A percentile compares a stretch with the other conserved stretches of the same genome.
Conservation (phyloP, 1,139 yeast species). For the Hyphopichia pseudoburtonii region DNA sequence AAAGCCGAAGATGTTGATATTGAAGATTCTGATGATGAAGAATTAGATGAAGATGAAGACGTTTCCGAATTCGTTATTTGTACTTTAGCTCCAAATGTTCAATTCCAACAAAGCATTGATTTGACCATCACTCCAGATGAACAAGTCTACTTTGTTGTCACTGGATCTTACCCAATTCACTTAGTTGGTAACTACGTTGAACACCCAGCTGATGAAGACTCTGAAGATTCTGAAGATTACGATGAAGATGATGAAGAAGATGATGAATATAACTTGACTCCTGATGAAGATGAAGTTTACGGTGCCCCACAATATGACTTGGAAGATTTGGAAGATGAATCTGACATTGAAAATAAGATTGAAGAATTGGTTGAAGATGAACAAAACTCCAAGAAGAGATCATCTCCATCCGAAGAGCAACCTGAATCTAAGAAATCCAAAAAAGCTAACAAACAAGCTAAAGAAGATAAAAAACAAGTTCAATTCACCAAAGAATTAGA, state of each 20-base stretch:
- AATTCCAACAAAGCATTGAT: conserved; percentile 89
- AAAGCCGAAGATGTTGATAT: conserved; percentile 31
- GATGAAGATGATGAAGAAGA: conserved; percentile 50
- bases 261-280: conserved; percentile 84
- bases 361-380: conserved; percentile 59
- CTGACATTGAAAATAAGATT: conserved; percentile 55
- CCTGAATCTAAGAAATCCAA: conserved; percentile 34
- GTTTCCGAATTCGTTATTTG: conserved; percentile 80
- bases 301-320: conserved; percentile 44
- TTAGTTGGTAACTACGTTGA: conserved; percentile 93
- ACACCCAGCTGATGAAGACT: conserved; percentile 82
- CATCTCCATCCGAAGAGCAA: conserved; percentile 26
- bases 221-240: conserved; percentile 58
- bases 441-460: conserved; percentile 44
- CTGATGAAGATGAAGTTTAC: conserved; percentile 85
- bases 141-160: conserved; percentile 89
- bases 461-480: conserved; percentile 66
- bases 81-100: conserved; percentile 82
- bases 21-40: conserved; percentile 58
- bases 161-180: conserved; percentile 93
- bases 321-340: conserved; percentile 62
- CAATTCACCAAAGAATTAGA: conserved; percentile 88
- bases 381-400: conserved; percentile 35
- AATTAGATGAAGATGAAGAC: conserved; percentile 51
- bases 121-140: conserved; percentile 90